Conservation (phyloP, 495 filamentous ascomycete species). For the Aspergillus funiculosus region DNA sequence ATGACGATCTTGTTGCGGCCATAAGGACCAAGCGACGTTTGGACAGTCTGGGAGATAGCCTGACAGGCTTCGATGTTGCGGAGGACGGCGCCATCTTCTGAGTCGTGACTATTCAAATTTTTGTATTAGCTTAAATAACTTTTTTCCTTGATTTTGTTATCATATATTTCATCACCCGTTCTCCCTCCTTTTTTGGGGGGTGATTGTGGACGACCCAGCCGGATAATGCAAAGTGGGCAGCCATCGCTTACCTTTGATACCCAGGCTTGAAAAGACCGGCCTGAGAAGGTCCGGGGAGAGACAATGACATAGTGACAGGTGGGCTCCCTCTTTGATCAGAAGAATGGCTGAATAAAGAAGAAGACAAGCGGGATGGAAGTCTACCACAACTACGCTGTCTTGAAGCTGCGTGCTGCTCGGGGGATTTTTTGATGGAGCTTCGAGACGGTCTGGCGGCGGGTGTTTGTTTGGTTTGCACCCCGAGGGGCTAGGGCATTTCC, state of each 20-base stretch:
- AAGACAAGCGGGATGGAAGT: slow-evolving; percentile 18
- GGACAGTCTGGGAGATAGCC: slow-evolving; percentile 90
- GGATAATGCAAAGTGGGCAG: slow-evolving; percentile 25
- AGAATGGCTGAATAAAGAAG: slow-evolving; percentile 21
- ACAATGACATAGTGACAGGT: slow-evolving; percentile 73
- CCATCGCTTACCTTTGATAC: slow-evolving; percentile 81
- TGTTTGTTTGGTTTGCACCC: slow-evolving; percentile 45
- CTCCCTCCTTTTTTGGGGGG: slow-evolving; percentile 18
- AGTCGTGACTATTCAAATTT: slow-evolving; percentile 66
- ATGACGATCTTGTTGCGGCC: slow-evolving; percentile 99
- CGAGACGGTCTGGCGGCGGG: slow-evolving; percentile 29
- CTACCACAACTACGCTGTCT: slow-evolving; percentile 23
- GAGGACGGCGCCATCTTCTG: slow-evolving; percentile 97
- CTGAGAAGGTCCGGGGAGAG: slow-evolving; percentile 89
- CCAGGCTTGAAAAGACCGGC: slow-evolving; percentile 91
- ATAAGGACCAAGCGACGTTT: slow-evolving; percentile 94
- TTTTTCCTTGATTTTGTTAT: neutral
- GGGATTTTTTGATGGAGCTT: slow-evolving; percentile 44
- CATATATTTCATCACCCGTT: too few relatives aligned
- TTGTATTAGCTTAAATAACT: slow-evolving; percentile 11
- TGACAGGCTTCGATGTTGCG: slow-evolving; percentile 98
- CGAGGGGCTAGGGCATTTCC: slow-evolving; percentile 28
- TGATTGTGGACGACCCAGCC: too few relatives aligned
- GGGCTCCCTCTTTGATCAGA: slow-evolving; percentile 23
- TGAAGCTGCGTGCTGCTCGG: slow-evolving; percentile 35